Percentiles rank a stretch among this genome's conserved stretches.
Evolutionary conservation across 192 early-diverging fungal species (phyloP).

Genomic region (Gaertneriomyces sp.): DNA sequence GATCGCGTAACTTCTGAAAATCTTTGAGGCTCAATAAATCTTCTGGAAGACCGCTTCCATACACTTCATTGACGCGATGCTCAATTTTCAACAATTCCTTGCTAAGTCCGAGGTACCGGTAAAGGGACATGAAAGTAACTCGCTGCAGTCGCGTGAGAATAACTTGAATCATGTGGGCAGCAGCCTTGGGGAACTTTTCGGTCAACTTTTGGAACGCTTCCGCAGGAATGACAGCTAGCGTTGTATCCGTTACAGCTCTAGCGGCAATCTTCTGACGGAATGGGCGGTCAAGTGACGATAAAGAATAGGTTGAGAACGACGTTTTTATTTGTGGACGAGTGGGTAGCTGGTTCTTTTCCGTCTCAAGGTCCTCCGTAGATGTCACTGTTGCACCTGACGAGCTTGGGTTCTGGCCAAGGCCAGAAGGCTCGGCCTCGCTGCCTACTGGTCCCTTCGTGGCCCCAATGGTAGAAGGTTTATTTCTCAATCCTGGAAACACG

Average conservation of each 20-base stretch:
- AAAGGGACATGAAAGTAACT: constrained; percentile 86
- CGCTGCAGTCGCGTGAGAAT: constrained; percentile 94
- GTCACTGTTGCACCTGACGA: too few relatives aligned
- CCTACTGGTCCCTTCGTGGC: not conserved
- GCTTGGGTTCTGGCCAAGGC: too few relatives aligned
- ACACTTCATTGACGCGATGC: constrained; percentile 73
- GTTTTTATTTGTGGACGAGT: not conserved
- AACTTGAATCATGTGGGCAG: constrained; percentile 92
- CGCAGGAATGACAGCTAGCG: constrained; percentile 89
- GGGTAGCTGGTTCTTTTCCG: not conserved
- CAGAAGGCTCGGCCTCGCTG: not conserved
- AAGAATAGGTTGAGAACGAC: not conserved
- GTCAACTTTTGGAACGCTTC: constrained; percentile 86
- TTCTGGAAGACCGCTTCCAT: constrained; percentile 52
- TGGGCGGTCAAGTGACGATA: constrained; percentile 9
- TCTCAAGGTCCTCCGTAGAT: not conserved
- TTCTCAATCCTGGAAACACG: constrained; percentile 25
- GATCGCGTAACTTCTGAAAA: constrained; percentile 27
- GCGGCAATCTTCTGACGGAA: constrained; percentile 75
- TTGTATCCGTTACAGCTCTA: constrained; percentile 81
- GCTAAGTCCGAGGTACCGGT: constrained; percentile 82
- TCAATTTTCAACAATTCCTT: constrained; percentile 85
- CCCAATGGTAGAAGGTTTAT: constrained; percentile 11
- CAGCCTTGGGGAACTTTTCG: constrained; percentile 86
- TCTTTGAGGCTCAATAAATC: constrained; percentile 28